Evolutionary conservation across 1,284 basidiomycete genomes (phyloP).

Genomic region (Fomitiporia mediterranea): DNA sequence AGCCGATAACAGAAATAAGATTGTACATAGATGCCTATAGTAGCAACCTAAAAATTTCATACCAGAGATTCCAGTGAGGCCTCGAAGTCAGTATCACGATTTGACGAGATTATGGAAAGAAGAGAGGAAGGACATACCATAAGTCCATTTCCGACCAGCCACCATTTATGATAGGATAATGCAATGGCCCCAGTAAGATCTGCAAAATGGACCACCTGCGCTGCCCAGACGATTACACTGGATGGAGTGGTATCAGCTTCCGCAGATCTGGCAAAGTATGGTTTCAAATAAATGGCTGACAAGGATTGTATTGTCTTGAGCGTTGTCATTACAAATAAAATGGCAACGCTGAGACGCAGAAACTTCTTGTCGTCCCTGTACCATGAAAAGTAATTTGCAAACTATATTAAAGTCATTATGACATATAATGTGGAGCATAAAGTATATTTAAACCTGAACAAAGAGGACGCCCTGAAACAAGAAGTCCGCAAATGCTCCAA

Average conservation of each 20-base stretch:
- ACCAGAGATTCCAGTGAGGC: too few species aligned
- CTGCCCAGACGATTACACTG: slow-evolving; percentile 32
- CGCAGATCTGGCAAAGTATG: slow-evolving; percentile 4
- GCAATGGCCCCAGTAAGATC: slow-evolving; percentile 30
- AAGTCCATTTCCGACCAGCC: slow-evolving; percentile 29
- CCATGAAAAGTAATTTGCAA: slow-evolving; percentile 29
- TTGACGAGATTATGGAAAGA: neutral
- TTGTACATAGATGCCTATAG: slow-evolving; percentile 32
- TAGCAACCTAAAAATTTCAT: slow-evolving; percentile 27
- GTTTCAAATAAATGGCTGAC: too few species aligned
- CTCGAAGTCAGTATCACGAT: neutral
- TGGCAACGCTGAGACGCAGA: slow-evolving; percentile 26
- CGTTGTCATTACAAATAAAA: slow-evolving; percentile 28
- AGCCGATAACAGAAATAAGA: slow-evolving; percentile 30
- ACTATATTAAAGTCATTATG: slow-evolving; percentile 23
- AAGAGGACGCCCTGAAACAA: slow-evolving; percentile 32
- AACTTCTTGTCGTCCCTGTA: slow-evolving; percentile 28
- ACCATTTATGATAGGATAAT: slow-evolving; percentile 33
- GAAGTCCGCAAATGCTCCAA: too few species aligned
- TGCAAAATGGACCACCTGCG: slow-evolving; percentile 28
- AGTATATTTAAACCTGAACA: slow-evolving; percentile 26
- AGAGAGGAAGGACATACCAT: slow-evolving; percentile 25
- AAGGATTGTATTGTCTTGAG: slow-evolving; percentile 32
- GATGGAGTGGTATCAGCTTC: neutral
- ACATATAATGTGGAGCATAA: neutral